These are phyloP conservation scores for Botrytis medusae DNA, from an alignment of 2,329 filamentous ascomycete genomes.

Conservation along the genomic window DNA sequence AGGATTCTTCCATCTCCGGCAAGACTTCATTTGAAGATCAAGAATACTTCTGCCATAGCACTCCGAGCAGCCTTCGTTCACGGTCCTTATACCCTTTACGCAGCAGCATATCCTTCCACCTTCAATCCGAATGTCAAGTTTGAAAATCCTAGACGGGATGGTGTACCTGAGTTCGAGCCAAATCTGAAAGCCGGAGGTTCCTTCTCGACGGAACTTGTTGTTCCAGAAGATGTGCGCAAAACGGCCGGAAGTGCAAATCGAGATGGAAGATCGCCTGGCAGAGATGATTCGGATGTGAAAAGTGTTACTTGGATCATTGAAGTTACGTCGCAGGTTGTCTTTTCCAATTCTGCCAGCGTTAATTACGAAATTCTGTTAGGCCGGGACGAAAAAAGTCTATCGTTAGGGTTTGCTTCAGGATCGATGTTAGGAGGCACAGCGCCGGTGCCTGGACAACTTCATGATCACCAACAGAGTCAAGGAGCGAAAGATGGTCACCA, in stretches of 20 bases:
- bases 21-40: conserved; percentile 80
- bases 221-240: conserved; percentile 76
- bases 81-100: conserved; percentile 88
- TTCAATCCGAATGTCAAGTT: conserved; percentile 84
- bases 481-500: conserved; percentile 59
- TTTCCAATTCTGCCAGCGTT: conserved; percentile 84
- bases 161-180: conserved; percentile 88
- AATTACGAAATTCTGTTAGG: conserved; percentile 85
- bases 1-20: conserved; percentile 85
- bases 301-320: conserved; percentile 87
- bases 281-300: conserved; percentile 46
- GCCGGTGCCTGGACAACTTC: conserved; percentile 64
- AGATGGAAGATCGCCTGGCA: conserved; percentile 44
- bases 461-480: conserved; percentile 70
- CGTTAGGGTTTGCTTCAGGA: conserved; percentile 50
- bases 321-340: conserved; percentile 88
- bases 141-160: conserved; percentile 66
- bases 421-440: conserved; percentile 45
- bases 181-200: conserved; percentile 91
- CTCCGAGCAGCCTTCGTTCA: conserved; percentile 94
- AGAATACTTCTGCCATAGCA: conserved; percentile 87
- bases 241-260: conserved; percentile 52
- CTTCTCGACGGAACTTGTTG: conserved; percentile 76
- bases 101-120: conserved; percentile 77
- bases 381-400: conserved; percentile 80